These are phyloP conservation scores for Oxytropis ochrocephala DNA, from an alignment of 306 rosid species.

Conservation along the genomic window DNA sequence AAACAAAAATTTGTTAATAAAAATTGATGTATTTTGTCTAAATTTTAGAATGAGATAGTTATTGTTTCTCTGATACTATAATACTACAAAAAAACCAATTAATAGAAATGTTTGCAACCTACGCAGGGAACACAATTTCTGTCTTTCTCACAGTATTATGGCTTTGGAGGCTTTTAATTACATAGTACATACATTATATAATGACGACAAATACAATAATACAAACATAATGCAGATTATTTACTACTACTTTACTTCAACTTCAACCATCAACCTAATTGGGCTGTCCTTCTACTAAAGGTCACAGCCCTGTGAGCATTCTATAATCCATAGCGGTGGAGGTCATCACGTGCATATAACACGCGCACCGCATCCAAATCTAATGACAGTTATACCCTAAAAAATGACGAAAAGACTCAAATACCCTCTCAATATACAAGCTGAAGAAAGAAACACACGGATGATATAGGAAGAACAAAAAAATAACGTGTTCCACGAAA, in stretches of 20 bases:
- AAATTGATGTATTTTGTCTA: too few species aligned
- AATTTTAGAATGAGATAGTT: too few species aligned
- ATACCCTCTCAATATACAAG: not conserved
- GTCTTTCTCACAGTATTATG: too few species aligned
- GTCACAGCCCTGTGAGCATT: constrained; percentile 6
- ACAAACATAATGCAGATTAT: not conserved
- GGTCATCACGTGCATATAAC: constrained; percentile 18
- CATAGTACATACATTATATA: too few species aligned
- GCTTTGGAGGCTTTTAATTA: too few species aligned
- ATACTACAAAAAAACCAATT: too few species aligned
- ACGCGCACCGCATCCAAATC: constrained; percentile 2
- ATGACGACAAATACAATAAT: too few species aligned
- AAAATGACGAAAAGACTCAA: not conserved
- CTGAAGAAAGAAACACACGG: not conserved
- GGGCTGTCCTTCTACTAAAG: not conserved
- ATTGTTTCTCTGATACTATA: too few species aligned
- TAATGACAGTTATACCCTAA: constrained; percentile 1
- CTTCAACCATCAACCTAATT: not conserved
- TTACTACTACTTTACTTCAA: not conserved
- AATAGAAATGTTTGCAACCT: too few species aligned
- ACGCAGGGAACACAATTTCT: too few species aligned
- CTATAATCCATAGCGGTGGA: constrained; percentile 7
- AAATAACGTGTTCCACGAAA: not conserved
- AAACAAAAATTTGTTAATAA: too few species aligned
- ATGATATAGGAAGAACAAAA: too few species aligned